These are phyloP conservation scores for Chaetomium sp. DNA, from an alignment of 2,329 filamentous ascomycete species.

Conservation along the genomic window DNA sequence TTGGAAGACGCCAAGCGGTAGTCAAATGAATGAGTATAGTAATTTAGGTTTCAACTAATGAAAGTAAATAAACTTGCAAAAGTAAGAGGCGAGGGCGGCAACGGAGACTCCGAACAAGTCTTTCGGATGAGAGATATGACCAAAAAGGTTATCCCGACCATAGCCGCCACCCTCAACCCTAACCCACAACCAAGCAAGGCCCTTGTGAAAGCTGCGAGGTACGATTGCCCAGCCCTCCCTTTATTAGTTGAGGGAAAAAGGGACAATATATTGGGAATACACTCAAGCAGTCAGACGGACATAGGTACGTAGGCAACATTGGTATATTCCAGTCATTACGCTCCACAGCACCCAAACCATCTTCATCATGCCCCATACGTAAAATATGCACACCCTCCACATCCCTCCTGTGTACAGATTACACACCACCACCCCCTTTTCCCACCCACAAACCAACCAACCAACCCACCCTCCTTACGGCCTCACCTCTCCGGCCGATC, in stretches of 20 bases:
- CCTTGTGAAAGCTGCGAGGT: background rate
- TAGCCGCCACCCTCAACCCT: background rate
- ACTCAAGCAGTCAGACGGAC: background rate
- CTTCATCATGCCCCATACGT: background rate
- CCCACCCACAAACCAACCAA: conserved; percentile 55
- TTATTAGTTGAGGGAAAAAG: background rate
- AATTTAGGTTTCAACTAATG: background rate
- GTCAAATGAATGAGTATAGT: background rate
- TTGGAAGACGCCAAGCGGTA: background rate
- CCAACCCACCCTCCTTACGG: conserved; percentile 29
- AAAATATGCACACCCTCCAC: background rate
- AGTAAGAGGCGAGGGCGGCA: background rate
- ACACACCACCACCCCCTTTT: background rate
- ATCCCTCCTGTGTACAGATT: background rate
- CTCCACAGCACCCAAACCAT: background rate
- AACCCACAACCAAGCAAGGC: background rate
- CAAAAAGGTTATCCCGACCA: background rate
- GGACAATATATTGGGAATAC: background rate
- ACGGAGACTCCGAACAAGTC: background rate
- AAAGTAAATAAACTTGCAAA: background rate
- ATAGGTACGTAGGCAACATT: background rate
- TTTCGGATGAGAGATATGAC: background rate
- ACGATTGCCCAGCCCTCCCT: too few species aligned
- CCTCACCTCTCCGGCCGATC: conserved; percentile 43
- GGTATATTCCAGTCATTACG: background rate